Evolutionary conservation across 257 asterid genomes (phyloP).

Genomic region (Nemophila menziesii): DNA sequence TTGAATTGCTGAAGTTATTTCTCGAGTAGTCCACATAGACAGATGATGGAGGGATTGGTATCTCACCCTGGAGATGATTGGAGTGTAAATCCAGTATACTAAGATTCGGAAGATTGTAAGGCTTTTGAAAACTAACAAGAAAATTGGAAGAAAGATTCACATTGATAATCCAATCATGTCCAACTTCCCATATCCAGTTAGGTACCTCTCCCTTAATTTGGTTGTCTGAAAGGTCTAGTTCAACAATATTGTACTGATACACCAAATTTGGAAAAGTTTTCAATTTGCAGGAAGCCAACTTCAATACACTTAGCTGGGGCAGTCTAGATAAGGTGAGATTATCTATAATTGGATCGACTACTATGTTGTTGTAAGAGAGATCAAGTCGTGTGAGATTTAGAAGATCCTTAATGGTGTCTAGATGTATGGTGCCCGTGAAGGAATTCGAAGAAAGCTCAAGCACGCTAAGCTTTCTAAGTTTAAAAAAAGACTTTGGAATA

Average conservation of each 20-base stretch:
- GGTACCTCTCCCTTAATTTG: slow-evolving; percentile 34
- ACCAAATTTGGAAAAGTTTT: slow-evolving; percentile 20
- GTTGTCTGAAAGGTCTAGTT: slow-evolving; percentile 41
- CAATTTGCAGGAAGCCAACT: slow-evolving; percentile 34
- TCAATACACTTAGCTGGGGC: slow-evolving; percentile 6
- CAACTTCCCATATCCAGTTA: slow-evolving; percentile 43
- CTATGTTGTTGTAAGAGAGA: slow-evolving; percentile 11
- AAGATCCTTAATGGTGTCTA: background rate
- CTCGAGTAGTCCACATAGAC: slow-evolving; percentile 32
- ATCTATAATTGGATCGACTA: too few species aligned
- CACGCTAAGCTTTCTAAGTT: background rate
- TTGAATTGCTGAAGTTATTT: slow-evolving; percentile 20
- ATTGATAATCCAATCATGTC: slow-evolving; percentile 12
- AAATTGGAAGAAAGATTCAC: slow-evolving; percentile 40
- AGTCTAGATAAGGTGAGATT: background rate
- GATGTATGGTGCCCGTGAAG: slow-evolving; percentile 8
- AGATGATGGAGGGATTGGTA: slow-evolving; percentile 22
- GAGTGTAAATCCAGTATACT: slow-evolving; percentile 30
- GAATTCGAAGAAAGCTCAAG: slow-evolving; percentile 7
- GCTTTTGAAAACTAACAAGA: slow-evolving; percentile 24
- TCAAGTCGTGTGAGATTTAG: background rate
- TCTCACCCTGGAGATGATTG: slow-evolving; percentile 21
- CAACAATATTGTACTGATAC: slow-evolving; percentile 19
- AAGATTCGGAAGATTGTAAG: slow-evolving; percentile 16
- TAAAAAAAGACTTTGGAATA: slow-evolving; percentile 9